A percentile compares a stretch with the other conserved stretches of the same genome.
Conservation (phyloP, 176 grass and related monocot genomes). For the Musa schizocarpa region DNA sequence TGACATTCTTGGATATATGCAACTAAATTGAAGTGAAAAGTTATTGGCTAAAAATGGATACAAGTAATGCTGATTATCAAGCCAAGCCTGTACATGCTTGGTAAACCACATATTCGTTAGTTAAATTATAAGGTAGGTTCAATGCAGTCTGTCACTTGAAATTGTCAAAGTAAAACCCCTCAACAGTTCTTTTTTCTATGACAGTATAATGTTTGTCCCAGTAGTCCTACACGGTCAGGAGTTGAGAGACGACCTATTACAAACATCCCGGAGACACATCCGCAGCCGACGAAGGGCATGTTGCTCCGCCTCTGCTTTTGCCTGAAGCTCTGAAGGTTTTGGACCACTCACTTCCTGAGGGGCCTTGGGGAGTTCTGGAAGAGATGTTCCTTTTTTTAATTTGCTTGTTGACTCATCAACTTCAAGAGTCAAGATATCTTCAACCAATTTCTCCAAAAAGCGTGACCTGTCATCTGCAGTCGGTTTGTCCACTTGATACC, state of each 20-base stretch:
- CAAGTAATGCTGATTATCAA: too few relatives aligned
- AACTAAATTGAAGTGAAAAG: too few relatives aligned
- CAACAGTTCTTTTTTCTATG: too few relatives aligned
- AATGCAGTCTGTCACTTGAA: too few relatives aligned
- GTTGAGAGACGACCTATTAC: slow-evolving; percentile 63
- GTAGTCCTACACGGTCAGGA: neutral
- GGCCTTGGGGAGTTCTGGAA: slow-evolving; percentile 77
- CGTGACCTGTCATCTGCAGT: slow-evolving; percentile 59
- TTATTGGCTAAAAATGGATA: too few relatives aligned
- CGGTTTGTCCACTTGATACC: slow-evolving; percentile 83
- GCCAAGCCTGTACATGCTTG: too few relatives aligned
- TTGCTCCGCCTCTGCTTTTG: slow-evolving; percentile 88
- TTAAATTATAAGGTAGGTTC: too few relatives aligned
- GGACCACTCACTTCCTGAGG: slow-evolving; percentile 72
- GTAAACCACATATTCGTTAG: too few relatives aligned
- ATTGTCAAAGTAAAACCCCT: too few relatives aligned
- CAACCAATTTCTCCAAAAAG: slow-evolving; percentile 56
- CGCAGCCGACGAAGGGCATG: slow-evolving; percentile 86
- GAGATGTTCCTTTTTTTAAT: slow-evolving; percentile 42
- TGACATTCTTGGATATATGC: too few relatives aligned
- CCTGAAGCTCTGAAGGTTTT: slow-evolving; percentile 69
- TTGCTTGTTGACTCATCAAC: slow-evolving; percentile 76
- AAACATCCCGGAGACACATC: slow-evolving; percentile 98
- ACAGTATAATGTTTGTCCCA: too few relatives aligned
- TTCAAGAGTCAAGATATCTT: slow-evolving; percentile 60